phyloP scores from a whole-genome alignment of 306 rosid genomes.

The Glycine tomentella region DNA sequence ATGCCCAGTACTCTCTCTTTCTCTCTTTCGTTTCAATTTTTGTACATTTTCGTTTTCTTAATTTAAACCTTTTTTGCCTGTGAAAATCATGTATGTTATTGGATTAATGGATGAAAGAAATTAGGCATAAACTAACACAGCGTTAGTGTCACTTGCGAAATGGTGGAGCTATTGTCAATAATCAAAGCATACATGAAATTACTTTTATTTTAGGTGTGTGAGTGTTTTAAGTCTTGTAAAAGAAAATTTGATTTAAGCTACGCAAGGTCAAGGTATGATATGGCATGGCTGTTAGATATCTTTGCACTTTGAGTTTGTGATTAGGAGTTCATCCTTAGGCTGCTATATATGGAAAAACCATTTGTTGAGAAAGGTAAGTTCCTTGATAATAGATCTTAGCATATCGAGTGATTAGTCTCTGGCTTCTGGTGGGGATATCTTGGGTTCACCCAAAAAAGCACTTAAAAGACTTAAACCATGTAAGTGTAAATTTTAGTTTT shows the following conservation, averaged over 20 bases:
- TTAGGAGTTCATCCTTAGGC: background rate
- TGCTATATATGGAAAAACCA: no score
- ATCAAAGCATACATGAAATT: background rate
- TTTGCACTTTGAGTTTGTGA: background rate
- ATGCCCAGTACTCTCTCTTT: slow-evolving; percentile 15
- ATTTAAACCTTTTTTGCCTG: background rate
- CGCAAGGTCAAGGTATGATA: background rate
- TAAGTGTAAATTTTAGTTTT: background rate
- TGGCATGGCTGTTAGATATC: background rate
- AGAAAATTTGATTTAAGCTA: background rate
- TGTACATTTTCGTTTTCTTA: background rate
- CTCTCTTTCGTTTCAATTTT: background rate
- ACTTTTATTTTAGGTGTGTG: background rate
- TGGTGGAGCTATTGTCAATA: background rate
- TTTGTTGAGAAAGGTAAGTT: background rate
- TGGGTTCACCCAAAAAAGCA: background rate
- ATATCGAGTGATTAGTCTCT: background rate
- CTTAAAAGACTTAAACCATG: background rate
- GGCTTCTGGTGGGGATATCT: background rate
- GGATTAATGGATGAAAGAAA: no score
- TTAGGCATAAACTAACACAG: background rate
- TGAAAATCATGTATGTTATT: background rate
- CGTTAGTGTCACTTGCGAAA: background rate
- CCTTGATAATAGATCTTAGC: background rate
- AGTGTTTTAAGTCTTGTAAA: background rate